Evolutionary conservation across 176 grass and related monocot genomes (phyloP), one percentile per base, ranked within the genome.

Genomic region (Areca catechu): DNA sequence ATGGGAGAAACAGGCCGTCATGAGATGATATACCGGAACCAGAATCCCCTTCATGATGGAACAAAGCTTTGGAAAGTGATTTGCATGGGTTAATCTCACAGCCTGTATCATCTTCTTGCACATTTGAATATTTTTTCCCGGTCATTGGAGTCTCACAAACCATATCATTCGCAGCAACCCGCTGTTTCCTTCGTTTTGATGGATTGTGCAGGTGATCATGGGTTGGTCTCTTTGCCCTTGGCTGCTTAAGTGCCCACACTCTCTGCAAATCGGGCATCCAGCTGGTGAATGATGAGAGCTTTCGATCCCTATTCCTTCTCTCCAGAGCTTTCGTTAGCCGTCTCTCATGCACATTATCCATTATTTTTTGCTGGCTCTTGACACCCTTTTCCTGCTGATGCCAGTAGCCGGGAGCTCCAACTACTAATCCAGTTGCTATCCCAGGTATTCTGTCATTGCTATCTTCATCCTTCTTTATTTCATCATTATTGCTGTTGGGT

Each of bases 211-310:
- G 15, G 0, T 53, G 47, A 62, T 59, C 54, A 3, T 1, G 54
- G n/a, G 9, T 63, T 61, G 56, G 16, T 20, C 64, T 71, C 14
- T 88, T 78, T 15, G 78, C 78, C 57, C 79, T 85, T 1, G 75
- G 83, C 57, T 82, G 80, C 68, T 88, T 88, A 21, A 85, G 80
- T 23, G 93, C 76, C 87, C 93, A 98, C 28, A 92, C 76, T 19
- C 81, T 86, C 30, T 73, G 74, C 59, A 98, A 81, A 65, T 98
- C 81, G 1, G 93, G 93, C 28, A 85, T 70, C 80, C 83, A 92
- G 62, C 93, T 98, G 7, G 93, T 98, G 78, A 88, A 92, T 9
- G 86, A 92, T 19, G 81, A 82, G 53, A 91, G 48, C 30, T 88
- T 73, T 58, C 82, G 61, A 49, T 95, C 71, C 25, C 90, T 82